Evolutionary conservation across 2,329 filamentous ascomycete species (phyloP).

Genomic region (Colletotrichum theobromicola): DNA sequence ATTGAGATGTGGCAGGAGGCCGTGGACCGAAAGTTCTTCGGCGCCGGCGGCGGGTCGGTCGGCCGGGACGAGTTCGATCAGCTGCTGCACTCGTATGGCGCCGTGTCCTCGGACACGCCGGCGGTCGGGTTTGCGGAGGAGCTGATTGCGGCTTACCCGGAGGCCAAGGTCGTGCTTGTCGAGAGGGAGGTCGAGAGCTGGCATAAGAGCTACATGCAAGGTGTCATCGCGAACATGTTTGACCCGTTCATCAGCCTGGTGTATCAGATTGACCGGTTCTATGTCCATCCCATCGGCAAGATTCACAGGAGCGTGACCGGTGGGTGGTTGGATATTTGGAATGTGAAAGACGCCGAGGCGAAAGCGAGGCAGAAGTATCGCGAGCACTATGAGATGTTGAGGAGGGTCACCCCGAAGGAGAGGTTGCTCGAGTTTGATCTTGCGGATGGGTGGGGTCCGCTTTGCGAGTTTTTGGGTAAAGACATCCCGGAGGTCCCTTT

Average conservation of each 20-base stretch:
- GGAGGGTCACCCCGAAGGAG: conserved; percentile 13
- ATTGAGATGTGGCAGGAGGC: conserved; percentile 27
- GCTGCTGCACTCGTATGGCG: conserved; percentile 27
- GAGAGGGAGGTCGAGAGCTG: conserved; percentile 33
- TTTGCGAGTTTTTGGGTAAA: conserved; percentile 23
- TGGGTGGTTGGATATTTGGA: conserved; percentile 4
- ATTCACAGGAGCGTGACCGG: not conserved
- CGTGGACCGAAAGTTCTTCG: conserved; percentile 24
- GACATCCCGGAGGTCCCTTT: conserved; percentile 10
- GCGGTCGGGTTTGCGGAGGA: conserved; percentile 39
- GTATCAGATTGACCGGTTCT: not conserved
- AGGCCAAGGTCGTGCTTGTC: conserved; percentile 43
- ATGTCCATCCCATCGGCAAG: conserved; percentile 7
- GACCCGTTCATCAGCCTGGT: not conserved
- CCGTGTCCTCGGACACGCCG: conserved; percentile 44
- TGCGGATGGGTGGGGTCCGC: conserved; percentile 21
- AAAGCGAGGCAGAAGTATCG: not conserved
- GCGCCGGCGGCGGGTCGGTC: conserved; percentile 1
- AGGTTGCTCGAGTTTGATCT: conserved; percentile 22
- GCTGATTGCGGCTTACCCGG: conserved; percentile 44
- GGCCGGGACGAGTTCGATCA: conserved; percentile 23
- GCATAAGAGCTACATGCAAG: conserved; percentile 26
- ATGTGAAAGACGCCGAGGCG: not conserved
- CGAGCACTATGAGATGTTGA: conserved; percentile 10
- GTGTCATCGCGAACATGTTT: conserved; percentile 4